Evolutionary conservation across 768 basidiomycete species (phyloP), one percentile per base, ranked within the genome.

Genomic region (Podaxis mareebaensis): DNA sequence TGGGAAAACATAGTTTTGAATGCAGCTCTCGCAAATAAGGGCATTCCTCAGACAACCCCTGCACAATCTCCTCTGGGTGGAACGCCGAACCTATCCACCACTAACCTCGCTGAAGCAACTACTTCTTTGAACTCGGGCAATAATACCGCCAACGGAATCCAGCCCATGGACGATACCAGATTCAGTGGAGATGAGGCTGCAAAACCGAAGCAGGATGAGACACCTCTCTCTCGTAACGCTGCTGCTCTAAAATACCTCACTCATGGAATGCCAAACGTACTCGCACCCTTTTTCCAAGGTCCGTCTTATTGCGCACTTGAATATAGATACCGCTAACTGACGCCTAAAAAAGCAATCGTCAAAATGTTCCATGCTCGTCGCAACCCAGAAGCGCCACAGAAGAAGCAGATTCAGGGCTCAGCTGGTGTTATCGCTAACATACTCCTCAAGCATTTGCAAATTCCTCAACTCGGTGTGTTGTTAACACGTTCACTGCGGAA

Each of bases 201-300:
- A 8, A 58, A 65, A 13, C 52, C 71, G 2, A 58, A 67, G 26
- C 48, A 81, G 63, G 74, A 76, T 36, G 81, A 81, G 53, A 77
- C 76, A 11, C 76, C 84, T 10, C 77, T 77, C 51, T 84, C 90
- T 59, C 80, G 82, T 65, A 95, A 95, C 71, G 87, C 87, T 11
- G 83, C 84, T 70, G 88, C 90, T 3, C 78, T 95, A 40, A 91
- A 89, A 71, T 92, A 95, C 68, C 77, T 96, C 46, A 87, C 91
- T 0, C 87, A 88, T 65, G 89, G 91, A 28, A 79, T 95, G 55
- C 92, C 93, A 0, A 85, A 82, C 39, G 82, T 87, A 2, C 75
- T 95, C 62, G 84, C 87, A 1, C 91, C 94, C 1, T 91, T 97
- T 74, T 93, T 95, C 75, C 93, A 93, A 83, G 86, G 95, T 93